These are phyloP conservation scores for Mortierella sp. DNA, from an alignment of 371 early-diverging fungal genomes.

Conservation along the genomic window DNA sequence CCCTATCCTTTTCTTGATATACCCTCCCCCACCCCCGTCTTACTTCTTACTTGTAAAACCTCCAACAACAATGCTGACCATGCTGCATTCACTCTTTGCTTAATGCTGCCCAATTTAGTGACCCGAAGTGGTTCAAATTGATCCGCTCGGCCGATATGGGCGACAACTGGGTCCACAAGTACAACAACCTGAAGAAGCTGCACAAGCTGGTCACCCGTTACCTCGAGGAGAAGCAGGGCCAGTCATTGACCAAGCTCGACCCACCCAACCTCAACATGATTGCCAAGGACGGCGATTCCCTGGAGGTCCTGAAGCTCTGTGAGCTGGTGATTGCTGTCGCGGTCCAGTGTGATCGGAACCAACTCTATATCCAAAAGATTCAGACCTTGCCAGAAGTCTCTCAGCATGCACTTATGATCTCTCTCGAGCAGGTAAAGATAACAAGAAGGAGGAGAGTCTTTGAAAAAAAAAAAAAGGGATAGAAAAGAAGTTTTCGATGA, in stretches of 20 bases:
- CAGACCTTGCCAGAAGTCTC: slow-evolving; percentile 74
- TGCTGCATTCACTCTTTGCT: background rate
- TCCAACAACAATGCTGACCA: slow-evolving; percentile 10
- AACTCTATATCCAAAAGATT: slow-evolving; percentile 85
- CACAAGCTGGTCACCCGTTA: slow-evolving; percentile 86
- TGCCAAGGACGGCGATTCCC: slow-evolving; percentile 81
- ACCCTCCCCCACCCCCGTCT: background rate
- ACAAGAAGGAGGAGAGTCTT: background rate
- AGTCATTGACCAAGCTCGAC: slow-evolving; percentile 66
- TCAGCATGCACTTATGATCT: slow-evolving; percentile 90
- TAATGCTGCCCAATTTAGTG: slow-evolving; percentile 63
- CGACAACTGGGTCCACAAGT: slow-evolving; percentile 94
- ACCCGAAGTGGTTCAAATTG: slow-evolving; percentile 90
- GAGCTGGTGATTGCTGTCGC: slow-evolving; percentile 86
- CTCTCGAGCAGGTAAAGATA: slow-evolving; percentile 78
- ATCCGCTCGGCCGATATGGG: slow-evolving; percentile 81
- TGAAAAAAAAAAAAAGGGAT: background rate
- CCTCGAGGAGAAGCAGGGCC: slow-evolving; percentile 86
- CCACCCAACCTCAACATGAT: slow-evolving; percentile 84
- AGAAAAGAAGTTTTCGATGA: background rate
- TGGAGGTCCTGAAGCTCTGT: slow-evolving; percentile 85
- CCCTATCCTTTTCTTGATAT: background rate
- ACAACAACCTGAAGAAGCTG: slow-evolving; percentile 91
- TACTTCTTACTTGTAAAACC: background rate
- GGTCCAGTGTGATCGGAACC: slow-evolving; percentile 86